phyloP scores from a whole-genome alignment of 148 eudicot genomes.

The Rheum nobile region DNA sequence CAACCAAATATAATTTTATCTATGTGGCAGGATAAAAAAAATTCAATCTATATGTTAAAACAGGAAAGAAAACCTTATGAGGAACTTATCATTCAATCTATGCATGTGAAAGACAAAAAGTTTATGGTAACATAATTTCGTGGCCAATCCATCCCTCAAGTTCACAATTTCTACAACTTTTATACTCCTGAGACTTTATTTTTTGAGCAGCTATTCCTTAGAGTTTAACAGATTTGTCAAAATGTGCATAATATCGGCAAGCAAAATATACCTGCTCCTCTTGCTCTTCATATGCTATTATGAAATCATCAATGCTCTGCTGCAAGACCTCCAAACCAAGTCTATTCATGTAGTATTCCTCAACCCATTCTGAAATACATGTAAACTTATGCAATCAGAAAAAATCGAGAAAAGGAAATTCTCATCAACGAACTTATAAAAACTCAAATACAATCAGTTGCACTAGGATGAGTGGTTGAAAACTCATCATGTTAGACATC shows the following conservation, averaged over 20 bases:
- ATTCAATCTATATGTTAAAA: not conserved
- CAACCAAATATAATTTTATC: no score
- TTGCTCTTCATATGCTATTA: conserved; percentile 47
- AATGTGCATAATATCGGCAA: not conserved
- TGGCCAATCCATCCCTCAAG: no score
- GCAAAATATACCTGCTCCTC: conserved; percentile 55
- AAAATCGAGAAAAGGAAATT: not conserved
- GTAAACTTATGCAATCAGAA: not conserved
- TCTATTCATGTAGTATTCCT: conserved; percentile 49
- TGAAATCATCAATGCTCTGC: conserved; percentile 68
- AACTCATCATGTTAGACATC: no score
- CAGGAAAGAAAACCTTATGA: not conserved
- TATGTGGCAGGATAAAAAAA: not conserved
- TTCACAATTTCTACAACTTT: no score
- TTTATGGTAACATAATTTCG: no score
- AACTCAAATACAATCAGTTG: not conserved
- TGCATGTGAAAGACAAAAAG: no score
- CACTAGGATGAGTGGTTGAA: not conserved
- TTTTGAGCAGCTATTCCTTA: no score
- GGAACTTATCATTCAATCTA: no score
- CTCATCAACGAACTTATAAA: not conserved
- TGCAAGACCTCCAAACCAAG: conserved; percentile 71
- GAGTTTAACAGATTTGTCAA: not conserved
- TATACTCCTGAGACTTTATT: no score
- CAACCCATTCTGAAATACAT: conserved; percentile 57